phyloP scores from a whole-genome alignment of 108 stramenopile genomes.

The Pseudonitzschia delicatissima region DNA sequence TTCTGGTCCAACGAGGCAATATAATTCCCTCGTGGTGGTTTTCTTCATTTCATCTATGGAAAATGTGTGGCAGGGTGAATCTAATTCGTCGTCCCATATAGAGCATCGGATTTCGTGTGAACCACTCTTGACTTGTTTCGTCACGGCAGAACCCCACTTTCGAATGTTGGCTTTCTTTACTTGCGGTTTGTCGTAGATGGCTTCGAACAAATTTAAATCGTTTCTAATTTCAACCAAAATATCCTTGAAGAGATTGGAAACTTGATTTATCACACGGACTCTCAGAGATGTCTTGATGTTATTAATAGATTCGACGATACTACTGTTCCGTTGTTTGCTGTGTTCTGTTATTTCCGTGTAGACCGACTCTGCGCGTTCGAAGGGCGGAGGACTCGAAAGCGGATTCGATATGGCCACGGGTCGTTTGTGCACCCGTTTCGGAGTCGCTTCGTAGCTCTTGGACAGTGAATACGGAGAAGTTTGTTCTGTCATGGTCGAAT shows the following conservation, averaged over 20 bases:
- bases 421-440: no score
- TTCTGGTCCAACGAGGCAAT: conserved; percentile 20
- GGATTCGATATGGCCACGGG: no score
- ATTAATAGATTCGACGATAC: neutral
- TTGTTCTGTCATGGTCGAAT: no score
- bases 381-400: no score
- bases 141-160: conserved; percentile 29
- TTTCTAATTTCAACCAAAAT: conserved; percentile 25
- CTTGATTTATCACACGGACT: conserved; percentile 27
- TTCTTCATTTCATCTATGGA: conserved; percentile 25
- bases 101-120: conserved; percentile 25
- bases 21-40: conserved; percentile 24
- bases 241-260: conserved; percentile 21
- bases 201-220: conserved; percentile 22
- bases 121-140: conserved; percentile 14
- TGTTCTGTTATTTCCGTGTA: neutral
- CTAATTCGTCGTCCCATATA: conserved; percentile 32
- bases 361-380: no score
- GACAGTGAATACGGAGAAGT: no score
- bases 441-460: no score
- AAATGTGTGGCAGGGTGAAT: conserved; percentile 21
- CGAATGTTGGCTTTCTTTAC: conserved; percentile 36
- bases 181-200: conserved; percentile 24
- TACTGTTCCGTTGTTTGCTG: neutral
- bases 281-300: conserved; percentile 11